Conservation (phyloP, 2,329 filamentous ascomycete species). For the Exutisphaerella laricina region DNA sequence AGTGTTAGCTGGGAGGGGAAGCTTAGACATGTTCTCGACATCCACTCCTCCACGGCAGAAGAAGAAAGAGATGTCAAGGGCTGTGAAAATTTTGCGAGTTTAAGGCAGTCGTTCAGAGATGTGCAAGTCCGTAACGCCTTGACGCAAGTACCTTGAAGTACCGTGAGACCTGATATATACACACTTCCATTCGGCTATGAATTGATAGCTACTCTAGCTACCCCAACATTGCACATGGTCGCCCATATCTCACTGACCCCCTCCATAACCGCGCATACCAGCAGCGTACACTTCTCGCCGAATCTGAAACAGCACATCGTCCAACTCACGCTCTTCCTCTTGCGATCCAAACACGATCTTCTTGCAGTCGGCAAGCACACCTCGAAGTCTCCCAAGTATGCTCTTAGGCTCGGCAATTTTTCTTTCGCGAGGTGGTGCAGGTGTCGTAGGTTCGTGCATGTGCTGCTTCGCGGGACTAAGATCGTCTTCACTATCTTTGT, state of each 20-base stretch:
- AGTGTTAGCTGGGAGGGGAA: too few relatives aligned
- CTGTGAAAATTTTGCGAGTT: too few relatives aligned
- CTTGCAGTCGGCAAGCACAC: slow-evolving; percentile 56
- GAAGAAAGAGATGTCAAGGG: too few relatives aligned
- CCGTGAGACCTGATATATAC: neutral
- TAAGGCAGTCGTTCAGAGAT: too few relatives aligned
- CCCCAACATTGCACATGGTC: too few relatives aligned
- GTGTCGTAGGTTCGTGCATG: slow-evolving; percentile 1
- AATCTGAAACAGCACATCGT: slow-evolving; percentile 74
- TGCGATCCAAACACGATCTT: slow-evolving; percentile 55
- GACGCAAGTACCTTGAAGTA: too few relatives aligned
- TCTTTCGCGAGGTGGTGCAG: slow-evolving; percentile 17
- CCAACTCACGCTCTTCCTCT: slow-evolving; percentile 65
- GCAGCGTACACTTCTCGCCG: slow-evolving; percentile 68
- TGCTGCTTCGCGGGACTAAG: neutral
- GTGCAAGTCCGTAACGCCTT: too few relatives aligned
- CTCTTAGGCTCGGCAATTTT: slow-evolving; percentile 39
- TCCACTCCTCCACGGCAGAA: too few relatives aligned
- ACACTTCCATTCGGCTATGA: neutral
- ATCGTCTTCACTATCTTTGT: neutral
- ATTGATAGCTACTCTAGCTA: too few relatives aligned
- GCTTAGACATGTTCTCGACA: too few relatives aligned
- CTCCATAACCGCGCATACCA: slow-evolving; percentile 26
- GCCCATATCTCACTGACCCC: slow-evolving; percentile 5
- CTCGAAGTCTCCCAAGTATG: slow-evolving; percentile 52